Conservation (phyloP, 345 rosid species). For the Gossypium ekmanianum region DNA sequence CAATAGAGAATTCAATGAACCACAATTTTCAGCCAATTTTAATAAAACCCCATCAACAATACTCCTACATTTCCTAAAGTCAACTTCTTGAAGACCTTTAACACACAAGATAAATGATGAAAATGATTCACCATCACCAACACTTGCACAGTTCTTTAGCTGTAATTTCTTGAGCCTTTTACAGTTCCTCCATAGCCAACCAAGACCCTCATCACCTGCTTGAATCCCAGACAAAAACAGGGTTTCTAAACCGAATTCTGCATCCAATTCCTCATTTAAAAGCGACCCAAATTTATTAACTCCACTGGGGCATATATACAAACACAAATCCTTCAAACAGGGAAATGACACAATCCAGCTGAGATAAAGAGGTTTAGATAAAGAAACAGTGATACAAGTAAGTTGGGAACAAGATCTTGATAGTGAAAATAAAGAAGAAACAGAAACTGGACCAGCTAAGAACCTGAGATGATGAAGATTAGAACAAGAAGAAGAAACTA, state of each 20-base stretch:
- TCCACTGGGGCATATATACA: constrained; percentile 28
- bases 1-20: constrained; percentile 53
- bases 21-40: constrained; percentile 58
- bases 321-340: constrained; percentile 54
- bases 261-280: constrained; percentile 31
- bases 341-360: constrained; percentile 59
- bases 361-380: constrained; percentile 48
- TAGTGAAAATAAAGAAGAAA: constrained; percentile 42
- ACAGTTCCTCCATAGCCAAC: constrained; percentile 67
- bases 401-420: constrained; percentile 42
- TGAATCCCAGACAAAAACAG: constrained; percentile 54
- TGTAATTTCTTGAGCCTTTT: constrained; percentile 52
- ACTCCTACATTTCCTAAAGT: constrained; percentile 65
- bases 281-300: constrained; percentile 23
- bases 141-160: constrained; percentile 59
- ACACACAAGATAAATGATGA: constrained; percentile 40
- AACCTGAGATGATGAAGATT: constrained; percentile 50
- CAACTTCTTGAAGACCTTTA: constrained; percentile 52
- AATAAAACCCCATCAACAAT: constrained; percentile 56
- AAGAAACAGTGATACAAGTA: constrained; percentile 49
- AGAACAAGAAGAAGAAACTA: constrained; percentile 47
- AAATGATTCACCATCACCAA: constrained; percentile 62
- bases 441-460: constrained; percentile 51
- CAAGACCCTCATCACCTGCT: constrained; percentile 49
- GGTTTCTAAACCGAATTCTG: constrained; percentile 50